phyloP scores from a whole-genome alignment of 1,139 yeast species.

The Meyerozyma athensensis region DNA sequence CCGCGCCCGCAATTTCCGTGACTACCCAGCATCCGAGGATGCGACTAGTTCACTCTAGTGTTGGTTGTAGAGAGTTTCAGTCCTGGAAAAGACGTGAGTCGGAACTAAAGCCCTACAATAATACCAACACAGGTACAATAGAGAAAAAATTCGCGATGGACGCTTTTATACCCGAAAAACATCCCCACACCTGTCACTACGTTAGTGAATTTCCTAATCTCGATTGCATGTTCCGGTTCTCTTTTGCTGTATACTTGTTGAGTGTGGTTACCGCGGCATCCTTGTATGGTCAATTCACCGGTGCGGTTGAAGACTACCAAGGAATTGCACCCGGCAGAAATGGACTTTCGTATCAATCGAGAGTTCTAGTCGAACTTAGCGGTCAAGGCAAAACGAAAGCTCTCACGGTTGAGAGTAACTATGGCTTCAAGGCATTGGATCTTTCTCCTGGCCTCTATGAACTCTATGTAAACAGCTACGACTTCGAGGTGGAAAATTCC shows the following conservation, averaged over 20 bases:
- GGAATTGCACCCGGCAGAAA: conserved; percentile 26
- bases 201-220: conserved; percentile 5
- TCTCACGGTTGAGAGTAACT: conserved; percentile 23
- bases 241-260: conserved; percentile 3
- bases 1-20: conserved; percentile 42
- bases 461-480: conserved; percentile 33
- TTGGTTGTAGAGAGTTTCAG: conserved; percentile 52
- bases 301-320: conserved; percentile 21
- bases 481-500: conserved; percentile 25
- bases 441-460: conserved; percentile 32
- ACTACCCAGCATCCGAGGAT: conserved; percentile 26
- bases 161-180: conserved; percentile 7
- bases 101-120: conserved; percentile 48
- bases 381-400: conserved; percentile 9
- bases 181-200: not conserved
- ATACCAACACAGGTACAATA: conserved; percentile 50
- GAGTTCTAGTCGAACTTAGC: conserved; percentile 30
- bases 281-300: conserved; percentile 18
- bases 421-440: conserved; percentile 21
- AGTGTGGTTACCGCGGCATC: conserved; percentile 11
- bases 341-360: conserved; percentile 32
- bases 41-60: conserved; percentile 42
- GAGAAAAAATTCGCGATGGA: conserved; percentile 14
- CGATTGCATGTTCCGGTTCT: conserved; percentile 1
- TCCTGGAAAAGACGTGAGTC: conserved; percentile 25